Evolutionary conservation across 257 asterid genomes (phyloP), one percentile per base, ranked within the genome.

Genomic region (Ligustrum vulgare): DNA sequence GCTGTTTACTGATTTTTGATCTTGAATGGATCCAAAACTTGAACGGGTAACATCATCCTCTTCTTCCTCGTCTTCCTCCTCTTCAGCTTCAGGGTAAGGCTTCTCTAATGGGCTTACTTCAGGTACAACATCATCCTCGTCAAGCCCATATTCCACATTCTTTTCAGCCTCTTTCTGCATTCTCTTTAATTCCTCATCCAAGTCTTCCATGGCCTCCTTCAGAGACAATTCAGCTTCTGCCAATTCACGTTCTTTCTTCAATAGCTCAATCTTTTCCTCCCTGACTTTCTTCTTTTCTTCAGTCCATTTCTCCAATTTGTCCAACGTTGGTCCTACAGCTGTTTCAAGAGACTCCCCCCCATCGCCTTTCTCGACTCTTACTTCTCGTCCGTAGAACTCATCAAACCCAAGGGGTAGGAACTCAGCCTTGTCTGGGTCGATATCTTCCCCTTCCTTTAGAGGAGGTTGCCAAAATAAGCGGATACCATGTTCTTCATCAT

Each of bases 401-500:
- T 94, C 98, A 54, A 90, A 86, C 70, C 97, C 98, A 2, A 91
- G 87, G 25, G 99, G 96, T 51, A 94, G 91, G 83, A 92, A 89
- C 73, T 82, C 84, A 37, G 71, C 90, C 64, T 89, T 80, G 11
- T 87, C 94, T 15, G 91, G 93, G 76, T 87, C 86, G 23, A 86
- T 75, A 13, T 88, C 94, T 77, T 82, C 89, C 4, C 88, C 93
- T 54, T 87, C 96, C 77, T 86, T 49, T 34, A 75, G 2, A 16
- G 85, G 79, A 10, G 98, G 98, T 41, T 88, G 96, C 99, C 99
- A 94, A 78, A 88, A 94, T 71, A 92, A 81, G 25, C 97, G 87
- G 58, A 94, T 35, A 3, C 98, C 99, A 60, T 93, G 86, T 74
- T 93, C 98, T 73, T 95, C 98, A 56, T 95, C 98, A 6, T 95